phyloP scores from a whole-genome alignment of 1,284 basidiomycete genomes.

The Cystobasidiaceae sp. region DNA sequence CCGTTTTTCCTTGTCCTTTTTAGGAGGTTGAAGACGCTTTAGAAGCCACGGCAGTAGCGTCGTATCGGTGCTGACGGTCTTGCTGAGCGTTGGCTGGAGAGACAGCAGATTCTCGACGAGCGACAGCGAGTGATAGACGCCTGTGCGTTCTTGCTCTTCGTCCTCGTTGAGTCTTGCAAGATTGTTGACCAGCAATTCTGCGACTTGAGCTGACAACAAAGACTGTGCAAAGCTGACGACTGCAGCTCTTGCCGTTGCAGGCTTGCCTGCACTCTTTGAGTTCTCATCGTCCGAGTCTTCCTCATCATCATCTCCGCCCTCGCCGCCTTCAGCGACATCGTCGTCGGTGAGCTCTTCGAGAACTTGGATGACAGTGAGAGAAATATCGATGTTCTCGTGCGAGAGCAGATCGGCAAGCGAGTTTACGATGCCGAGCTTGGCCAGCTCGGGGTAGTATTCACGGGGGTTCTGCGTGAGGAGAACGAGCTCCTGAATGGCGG shows the following conservation, averaged over 20 bases:
- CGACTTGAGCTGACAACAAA: constrained; percentile 53
- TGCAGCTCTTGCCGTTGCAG: constrained; percentile 20
- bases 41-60: constrained; percentile 73
- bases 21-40: constrained; percentile 59
- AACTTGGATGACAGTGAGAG: constrained; percentile 82
- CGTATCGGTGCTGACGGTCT: constrained; percentile 53
- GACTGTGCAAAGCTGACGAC: constrained; percentile 38
- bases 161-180: constrained; percentile 65
- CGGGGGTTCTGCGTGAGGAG: constrained; percentile 82
- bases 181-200: constrained; percentile 87
- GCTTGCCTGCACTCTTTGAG: too few species aligned
- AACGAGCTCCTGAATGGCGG: constrained; percentile 69
- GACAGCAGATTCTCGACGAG: constrained; percentile 89
- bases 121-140: constrained; percentile 84
- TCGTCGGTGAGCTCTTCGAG: constrained; percentile 94
- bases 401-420: constrained; percentile 71
- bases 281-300: constrained; percentile 44
- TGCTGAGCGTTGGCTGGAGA: constrained; percentile 56
- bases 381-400: constrained; percentile 87
- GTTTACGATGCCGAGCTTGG: constrained; percentile 65
- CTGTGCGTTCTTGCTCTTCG: constrained; percentile 81
- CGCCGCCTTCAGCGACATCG: constrained; percentile 75
- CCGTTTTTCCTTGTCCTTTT: constrained; percentile 30
- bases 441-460: constrained; percentile 81
- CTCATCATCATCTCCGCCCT: constrained; percentile 59